Percentiles rank a stretch among this genome's conserved stretches.
Evolutionary conservation across 805 yeast species (phyloP).

Genomic region (Cyberlindnera americana): DNA sequence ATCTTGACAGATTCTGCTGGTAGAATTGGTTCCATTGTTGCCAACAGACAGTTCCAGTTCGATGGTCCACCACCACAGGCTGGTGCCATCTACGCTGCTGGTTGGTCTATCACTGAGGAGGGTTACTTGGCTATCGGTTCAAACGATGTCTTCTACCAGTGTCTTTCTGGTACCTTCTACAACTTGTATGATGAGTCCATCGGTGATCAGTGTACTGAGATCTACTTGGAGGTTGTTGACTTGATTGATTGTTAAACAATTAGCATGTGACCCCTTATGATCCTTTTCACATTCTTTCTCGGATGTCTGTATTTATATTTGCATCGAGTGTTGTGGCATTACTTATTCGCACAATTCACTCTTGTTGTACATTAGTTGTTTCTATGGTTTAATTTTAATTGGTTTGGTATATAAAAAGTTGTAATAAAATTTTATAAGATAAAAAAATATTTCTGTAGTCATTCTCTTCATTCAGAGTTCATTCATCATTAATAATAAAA

Average conservation of each 20-base stretch:
- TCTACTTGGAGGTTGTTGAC: slow-evolving; percentile 55
- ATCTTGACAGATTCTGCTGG: slow-evolving; percentile 56
- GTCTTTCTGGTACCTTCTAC: slow-evolving; percentile 74
- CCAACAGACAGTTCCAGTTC: slow-evolving; percentile 82
- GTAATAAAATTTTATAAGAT: too few species aligned
- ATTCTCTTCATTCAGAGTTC: too few species aligned
- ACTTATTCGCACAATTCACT: too few species aligned
- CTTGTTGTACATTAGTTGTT: slow-evolving; percentile 9
- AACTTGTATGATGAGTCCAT: slow-evolving; percentile 66
- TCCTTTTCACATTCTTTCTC: neutral
- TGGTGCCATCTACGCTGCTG: slow-evolving; percentile 66
- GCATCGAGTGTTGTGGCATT: too few species aligned
- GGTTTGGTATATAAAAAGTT: slow-evolving; percentile 12
- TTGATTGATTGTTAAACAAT: slow-evolving; percentile 33
- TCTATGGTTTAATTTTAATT: slow-evolving; percentile 1
- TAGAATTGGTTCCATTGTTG: slow-evolving; percentile 75
- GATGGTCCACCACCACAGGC: slow-evolving; percentile 88
- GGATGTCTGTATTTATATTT: slow-evolving; percentile 6
- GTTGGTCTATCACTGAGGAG: slow-evolving; percentile 57
- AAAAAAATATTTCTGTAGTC: too few species aligned
- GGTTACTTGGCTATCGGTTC: slow-evolving; percentile 63
- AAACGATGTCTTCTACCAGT: slow-evolving; percentile 62
- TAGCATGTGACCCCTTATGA: neutral
- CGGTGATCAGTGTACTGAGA: slow-evolving; percentile 60
- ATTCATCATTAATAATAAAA: too few species aligned